Conservation (phyloP, 1,284 basidiomycete species). For the Naganishia cerealis region DNA sequence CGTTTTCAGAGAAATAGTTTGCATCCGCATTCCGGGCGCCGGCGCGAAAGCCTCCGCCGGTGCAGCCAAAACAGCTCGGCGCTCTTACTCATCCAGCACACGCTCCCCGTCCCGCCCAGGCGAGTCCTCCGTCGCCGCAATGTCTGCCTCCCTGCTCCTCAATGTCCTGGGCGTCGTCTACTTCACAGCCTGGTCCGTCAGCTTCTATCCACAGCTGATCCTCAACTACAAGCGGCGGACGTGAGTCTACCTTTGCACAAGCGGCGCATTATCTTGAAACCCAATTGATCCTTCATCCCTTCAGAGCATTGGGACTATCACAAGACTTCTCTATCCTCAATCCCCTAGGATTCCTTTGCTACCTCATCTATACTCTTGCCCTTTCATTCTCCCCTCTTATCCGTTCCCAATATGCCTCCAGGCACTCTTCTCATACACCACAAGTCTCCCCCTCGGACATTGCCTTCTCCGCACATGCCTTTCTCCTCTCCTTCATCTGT, state of each 20-base stretch:
- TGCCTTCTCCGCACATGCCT: constrained; percentile 54
- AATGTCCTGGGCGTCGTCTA: constrained; percentile 46
- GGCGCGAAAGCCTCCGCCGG: background rate
- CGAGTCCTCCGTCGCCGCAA: background rate
- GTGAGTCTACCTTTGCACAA: constrained; percentile 37
- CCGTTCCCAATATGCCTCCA: constrained; percentile 49
- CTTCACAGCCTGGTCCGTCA: constrained; percentile 51
- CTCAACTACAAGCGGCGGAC: constrained; percentile 54
- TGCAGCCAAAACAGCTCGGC: background rate
- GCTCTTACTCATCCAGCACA: no score
- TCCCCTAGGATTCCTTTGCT: constrained; percentile 54
- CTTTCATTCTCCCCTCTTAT: constrained; percentile 49
- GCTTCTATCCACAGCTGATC: constrained; percentile 56
- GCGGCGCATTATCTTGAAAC: background rate
- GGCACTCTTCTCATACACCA: constrained; percentile 53
- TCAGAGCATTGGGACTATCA: constrained; percentile 52
- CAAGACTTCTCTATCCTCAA: constrained; percentile 56
- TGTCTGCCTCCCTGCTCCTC: constrained; percentile 25
- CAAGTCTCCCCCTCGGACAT: constrained; percentile 54
- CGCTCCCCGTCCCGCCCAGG: background rate
- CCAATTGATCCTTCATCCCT: background rate
- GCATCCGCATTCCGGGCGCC: constrained; percentile 10
- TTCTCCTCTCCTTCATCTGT: constrained; percentile 42
- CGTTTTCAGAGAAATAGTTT: constrained; percentile 22
- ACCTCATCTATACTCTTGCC: constrained; percentile 52